Conservation (phyloP, 1,139 yeast species). For the Dujonia santamariae region DNA sequence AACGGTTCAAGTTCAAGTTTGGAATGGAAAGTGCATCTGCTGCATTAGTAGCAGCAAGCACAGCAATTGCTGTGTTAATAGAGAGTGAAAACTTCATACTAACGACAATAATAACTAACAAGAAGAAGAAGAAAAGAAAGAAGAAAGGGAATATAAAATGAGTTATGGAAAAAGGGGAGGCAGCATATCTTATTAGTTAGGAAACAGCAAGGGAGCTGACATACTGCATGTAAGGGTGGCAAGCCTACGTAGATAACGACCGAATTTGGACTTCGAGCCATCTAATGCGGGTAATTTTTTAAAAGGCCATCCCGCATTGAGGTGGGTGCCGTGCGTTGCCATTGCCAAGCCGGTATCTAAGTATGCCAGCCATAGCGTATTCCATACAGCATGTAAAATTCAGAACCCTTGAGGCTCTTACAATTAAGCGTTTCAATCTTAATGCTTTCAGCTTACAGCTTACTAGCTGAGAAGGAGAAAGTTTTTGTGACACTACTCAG, state of each 20-base stretch:
- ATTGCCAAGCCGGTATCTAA: too few species aligned
- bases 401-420: too few species aligned
- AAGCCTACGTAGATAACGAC: constrained; percentile 2
- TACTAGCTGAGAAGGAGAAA: too few species aligned
- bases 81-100: constrained; percentile 30
- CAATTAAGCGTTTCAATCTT: too few species aligned
- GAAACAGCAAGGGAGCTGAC: constrained; percentile 8
- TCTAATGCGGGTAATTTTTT: neutral
- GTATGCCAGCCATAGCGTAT: too few species aligned
- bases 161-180: neutral
- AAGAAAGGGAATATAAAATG: neutral
- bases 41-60: constrained; percentile 20
- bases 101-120: neutral
- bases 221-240: constrained; percentile 12
- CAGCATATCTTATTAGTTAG: neutral
- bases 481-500: too few species aligned
- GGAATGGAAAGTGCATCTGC: constrained; percentile 32
- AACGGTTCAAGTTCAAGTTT: constrained; percentile 17
- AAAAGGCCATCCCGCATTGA: neutral
- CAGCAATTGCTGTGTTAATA: constrained; percentile 20
- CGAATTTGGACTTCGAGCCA: neutral
- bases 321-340: too few species aligned
- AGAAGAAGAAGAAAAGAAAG: constrained; percentile 5
- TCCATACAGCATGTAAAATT: too few species aligned
- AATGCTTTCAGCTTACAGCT: too few species aligned